Evolutionary conservation across 805 yeast genomes (phyloP).

Genomic region (Wickerhamiella alocasiicola): DNA sequence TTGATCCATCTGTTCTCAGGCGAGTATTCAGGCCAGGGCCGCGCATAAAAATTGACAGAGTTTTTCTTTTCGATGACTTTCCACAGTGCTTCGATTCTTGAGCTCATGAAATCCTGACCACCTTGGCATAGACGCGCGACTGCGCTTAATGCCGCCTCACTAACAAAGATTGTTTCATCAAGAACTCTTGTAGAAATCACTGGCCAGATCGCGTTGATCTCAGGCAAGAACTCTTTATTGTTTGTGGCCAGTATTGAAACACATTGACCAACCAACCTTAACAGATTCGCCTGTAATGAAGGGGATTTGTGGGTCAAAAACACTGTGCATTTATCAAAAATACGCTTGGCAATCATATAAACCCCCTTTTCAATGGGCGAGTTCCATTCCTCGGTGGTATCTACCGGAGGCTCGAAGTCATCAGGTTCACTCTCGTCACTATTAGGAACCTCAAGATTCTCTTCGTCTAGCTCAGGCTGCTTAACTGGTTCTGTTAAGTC

Average conservation of each 20-base stretch:
- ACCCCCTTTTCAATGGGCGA: constrained; percentile 53
- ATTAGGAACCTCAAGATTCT: constrained; percentile 20
- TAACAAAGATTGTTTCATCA: constrained; percentile 26
- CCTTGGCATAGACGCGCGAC: constrained; percentile 21
- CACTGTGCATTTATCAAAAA: constrained; percentile 58
- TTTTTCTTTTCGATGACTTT: background rate
- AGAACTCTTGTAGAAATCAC: constrained; percentile 25
- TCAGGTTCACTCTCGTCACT: constrained; percentile 20
- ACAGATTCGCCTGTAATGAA: constrained; percentile 42
- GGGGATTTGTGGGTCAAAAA: constrained; percentile 55
- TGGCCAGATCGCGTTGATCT: constrained; percentile 44
- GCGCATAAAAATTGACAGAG: background rate
- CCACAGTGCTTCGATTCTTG: constrained; percentile 24
- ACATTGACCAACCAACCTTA: constrained; percentile 35
- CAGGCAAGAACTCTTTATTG: constrained; percentile 35
- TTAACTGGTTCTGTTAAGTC: constrained; percentile 20
- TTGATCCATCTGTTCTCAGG: constrained; percentile 12
- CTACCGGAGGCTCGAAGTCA: constrained; percentile 27
- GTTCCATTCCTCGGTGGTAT: constrained; percentile 39
- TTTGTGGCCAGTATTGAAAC: constrained; percentile 45
- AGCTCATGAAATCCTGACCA: constrained; percentile 28
- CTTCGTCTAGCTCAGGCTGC: constrained; percentile 7
- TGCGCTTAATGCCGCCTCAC: constrained; percentile 23
- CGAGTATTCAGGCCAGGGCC: constrained; percentile 13
- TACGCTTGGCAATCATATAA: constrained; percentile 46